These are phyloP conservation scores for Cochlearia excelsa DNA, from an alignment of 345 rosid species.

Conservation along the genomic window DNA sequence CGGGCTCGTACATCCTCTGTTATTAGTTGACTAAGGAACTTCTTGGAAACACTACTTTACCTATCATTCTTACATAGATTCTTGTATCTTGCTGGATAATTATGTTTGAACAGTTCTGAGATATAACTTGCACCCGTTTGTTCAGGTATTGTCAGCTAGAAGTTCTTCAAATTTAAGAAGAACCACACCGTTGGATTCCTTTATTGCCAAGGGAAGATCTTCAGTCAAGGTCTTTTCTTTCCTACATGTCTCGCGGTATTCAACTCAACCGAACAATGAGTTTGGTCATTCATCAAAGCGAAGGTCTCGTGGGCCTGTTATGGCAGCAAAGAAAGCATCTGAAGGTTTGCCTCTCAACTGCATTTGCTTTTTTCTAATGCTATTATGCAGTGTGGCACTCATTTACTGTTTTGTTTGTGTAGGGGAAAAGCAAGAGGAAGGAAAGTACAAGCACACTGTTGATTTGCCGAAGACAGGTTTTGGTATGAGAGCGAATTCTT, in stretches of 20 bases:
- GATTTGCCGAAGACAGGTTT: conserved; percentile 86
- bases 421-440: conserved; percentile 86
- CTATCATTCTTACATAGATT: conserved; percentile 1
- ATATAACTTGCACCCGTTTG: conserved; percentile 5
- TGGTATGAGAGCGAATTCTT: conserved; percentile 87
- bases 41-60: neutral
- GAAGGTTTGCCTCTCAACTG: conserved; percentile 45
- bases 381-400: conserved; percentile 4
- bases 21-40: too few species aligned
- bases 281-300: conserved; percentile 57
- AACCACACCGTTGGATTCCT: conserved; percentile 38
- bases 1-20: too few species aligned
- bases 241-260: conserved; percentile 41
- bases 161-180: conserved; percentile 48
- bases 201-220: conserved; percentile 45
- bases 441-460: conserved; percentile 85
- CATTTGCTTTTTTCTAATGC: conserved; percentile 9
- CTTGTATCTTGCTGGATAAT: neutral
- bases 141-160: conserved; percentile 58
- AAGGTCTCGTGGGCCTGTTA: conserved; percentile 84
- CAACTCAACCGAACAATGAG: conserved; percentile 43
- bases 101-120: conserved; percentile 12
- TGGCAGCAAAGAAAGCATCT: conserved; percentile 85
- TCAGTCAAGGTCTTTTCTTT: conserved; percentile 46
- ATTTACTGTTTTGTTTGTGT: conserved; percentile 26